Percentiles rank a stretch among this genome's conserved stretches.
Evolutionary conservation across 139 green algal species (phyloP).

Genomic region (Yamagishiella unicocca): DNA sequence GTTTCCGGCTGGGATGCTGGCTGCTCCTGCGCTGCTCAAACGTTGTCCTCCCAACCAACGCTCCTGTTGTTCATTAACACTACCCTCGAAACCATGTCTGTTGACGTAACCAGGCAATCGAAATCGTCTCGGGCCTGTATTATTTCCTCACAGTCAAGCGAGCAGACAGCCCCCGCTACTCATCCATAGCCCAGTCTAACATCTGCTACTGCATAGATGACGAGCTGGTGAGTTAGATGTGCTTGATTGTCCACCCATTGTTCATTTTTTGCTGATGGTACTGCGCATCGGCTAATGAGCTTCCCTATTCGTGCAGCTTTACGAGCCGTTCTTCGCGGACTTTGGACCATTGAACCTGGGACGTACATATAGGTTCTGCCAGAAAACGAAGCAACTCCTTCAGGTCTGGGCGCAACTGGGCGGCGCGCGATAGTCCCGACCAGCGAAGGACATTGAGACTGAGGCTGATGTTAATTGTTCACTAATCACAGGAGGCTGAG

Average conservation of each 20-base stretch:
- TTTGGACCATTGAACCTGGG: constrained; percentile 95
- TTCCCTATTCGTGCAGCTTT: constrained; percentile 68
- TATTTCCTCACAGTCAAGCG: constrained; percentile 69
- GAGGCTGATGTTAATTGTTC: too few species aligned
- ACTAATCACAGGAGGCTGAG: constrained; percentile 68
- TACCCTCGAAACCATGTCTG: too few species aligned
- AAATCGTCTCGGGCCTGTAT: constrained; percentile 77
- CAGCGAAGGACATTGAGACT: too few species aligned
- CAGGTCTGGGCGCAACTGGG: constrained; percentile 56
- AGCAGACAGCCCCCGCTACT: constrained; percentile 47
- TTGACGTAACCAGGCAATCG: constrained; percentile 50
- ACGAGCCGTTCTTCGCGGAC: constrained; percentile 94
- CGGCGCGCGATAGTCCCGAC: too few species aligned
- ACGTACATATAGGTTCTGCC: constrained; percentile 83
- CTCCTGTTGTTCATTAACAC: too few species aligned
- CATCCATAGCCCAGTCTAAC: constrained; percentile 37
- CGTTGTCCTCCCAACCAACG: too few species aligned
- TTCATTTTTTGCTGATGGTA: not conserved
- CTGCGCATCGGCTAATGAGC: not conserved
- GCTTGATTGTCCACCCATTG: too few species aligned
- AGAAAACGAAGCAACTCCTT: constrained; percentile 74
- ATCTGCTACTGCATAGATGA: constrained; percentile 80
- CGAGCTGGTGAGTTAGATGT: constrained; percentile 67
- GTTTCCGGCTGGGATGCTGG: too few species aligned
- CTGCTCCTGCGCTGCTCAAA: too few species aligned